Evolutionary conservation across 208 protist species (phyloP), one percentile per base, ranked within the genome.

Genomic region (Trypanosoma melophagium): DNA sequence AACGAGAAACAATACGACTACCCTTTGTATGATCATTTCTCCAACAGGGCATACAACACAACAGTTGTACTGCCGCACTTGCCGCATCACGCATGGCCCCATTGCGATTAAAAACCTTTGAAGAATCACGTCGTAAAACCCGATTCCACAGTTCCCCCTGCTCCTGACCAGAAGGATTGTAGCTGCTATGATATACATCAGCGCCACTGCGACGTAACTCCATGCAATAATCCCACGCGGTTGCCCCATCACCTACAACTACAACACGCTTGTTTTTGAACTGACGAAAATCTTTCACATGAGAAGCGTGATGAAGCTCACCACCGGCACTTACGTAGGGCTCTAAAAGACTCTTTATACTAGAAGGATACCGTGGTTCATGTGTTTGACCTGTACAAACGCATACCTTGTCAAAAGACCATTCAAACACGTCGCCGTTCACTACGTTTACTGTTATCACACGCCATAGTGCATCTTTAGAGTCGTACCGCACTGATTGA

Each of bases 361-460:
- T 79, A 1, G 47, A 59, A 0, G 91, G 91, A 68, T 83, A 93
- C 47, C 86, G 84, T 52, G 80, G 66, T 73, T 91, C 82, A 52
- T 96, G 87, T 38, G 86, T 86, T 59, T 93, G 86, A 3, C 91
- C 91, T 13, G 91, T 93, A 71, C 86, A 92, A 47, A 96, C 88
- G 60, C 86, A 93, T 16, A 96, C 83, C 60, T 73, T 77, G 58
- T 96, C 85, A 60, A 96, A 96, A 21, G 80, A 72, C 85, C 88
- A 96, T 66, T 94, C 87, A 72, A 91, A 86, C n/a, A 94, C 83
- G 66, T 96, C 91, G 13, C 88, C 86, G 54, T 83, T 93, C 49
- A 81, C 66, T 19, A 94, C 71, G 63, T 96, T 96, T n/a, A 96
- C 87, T 4, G 91, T 91, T 44, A 93, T 87, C 12, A 96, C 25